These are phyloP conservation scores for Cladosporium sphaerospermum DNA, from an alignment of 2,329 filamentous ascomycete genomes.

Conservation along the genomic window DNA sequence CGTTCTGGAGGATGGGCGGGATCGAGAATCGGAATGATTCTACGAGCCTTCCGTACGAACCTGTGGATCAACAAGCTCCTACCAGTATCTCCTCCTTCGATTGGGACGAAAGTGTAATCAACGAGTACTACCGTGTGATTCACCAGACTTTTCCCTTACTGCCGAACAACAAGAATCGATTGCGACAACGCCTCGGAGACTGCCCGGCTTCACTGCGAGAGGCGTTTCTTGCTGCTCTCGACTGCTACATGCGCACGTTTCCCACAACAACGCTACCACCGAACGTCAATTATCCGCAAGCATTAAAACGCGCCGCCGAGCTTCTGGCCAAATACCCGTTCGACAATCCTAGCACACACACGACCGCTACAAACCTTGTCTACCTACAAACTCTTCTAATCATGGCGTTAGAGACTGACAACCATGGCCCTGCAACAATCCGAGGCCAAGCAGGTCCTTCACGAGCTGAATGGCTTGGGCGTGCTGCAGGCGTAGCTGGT, in stretches of 20 bases:
- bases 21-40: conserved; percentile 24
- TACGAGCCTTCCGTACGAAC: conserved; percentile 25
- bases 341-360: conserved; percentile 37
- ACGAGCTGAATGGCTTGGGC: conserved; percentile 53
- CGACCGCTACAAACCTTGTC: conserved; percentile 42
- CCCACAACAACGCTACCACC: conserved; percentile 33
- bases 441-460: conserved; percentile 43
- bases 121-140: conserved; percentile 55
- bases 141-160: conserved; percentile 64
- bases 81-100: conserved; percentile 30
- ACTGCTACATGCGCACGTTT: conserved; percentile 53
- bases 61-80: conserved; percentile 15
- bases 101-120: conserved; percentile 42
- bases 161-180: conserved; percentile 49
- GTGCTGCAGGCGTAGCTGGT: conserved; percentile 60
- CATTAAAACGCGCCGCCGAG: conserved; percentile 38
- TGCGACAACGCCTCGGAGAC: conserved; percentile 51
- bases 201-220: conserved; percentile 54
- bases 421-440: conserved; percentile 43
- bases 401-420: conserved; percentile 60
- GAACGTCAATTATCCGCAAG: conserved; percentile 30
- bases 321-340: conserved; percentile 40
- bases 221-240: conserved; percentile 59
- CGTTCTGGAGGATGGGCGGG: conserved; percentile 27
- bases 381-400: conserved; percentile 63